These are phyloP conservation scores for Wallacemonas sp. DNA, from an alignment of 208 protist species.

Conservation along the genomic window DNA sequence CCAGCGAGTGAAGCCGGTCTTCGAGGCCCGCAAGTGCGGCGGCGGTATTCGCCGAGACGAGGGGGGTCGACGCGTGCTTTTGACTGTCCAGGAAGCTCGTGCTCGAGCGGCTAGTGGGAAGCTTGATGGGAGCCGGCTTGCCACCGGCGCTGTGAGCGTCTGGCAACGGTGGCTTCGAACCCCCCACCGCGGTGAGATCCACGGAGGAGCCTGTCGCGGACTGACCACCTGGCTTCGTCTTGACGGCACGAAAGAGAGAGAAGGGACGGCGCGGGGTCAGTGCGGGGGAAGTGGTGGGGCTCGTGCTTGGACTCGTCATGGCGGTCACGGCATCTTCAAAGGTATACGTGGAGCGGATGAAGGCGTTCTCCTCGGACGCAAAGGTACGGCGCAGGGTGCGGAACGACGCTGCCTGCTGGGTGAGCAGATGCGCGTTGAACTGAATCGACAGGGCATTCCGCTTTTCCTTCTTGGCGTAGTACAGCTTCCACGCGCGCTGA, in stretches of 20 bases:
- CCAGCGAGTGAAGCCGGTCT: slow-evolving; percentile 21
- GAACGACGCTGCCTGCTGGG: slow-evolving; percentile 44
- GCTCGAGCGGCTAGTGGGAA: background rate
- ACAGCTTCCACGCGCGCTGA: slow-evolving; percentile 67
- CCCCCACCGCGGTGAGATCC: background rate
- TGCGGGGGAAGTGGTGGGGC: slow-evolving; percentile 23
- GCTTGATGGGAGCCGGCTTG: background rate
- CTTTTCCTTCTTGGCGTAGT: slow-evolving; percentile 38
- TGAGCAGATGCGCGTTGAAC: slow-evolving; percentile 62
- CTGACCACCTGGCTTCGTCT: too few species aligned
- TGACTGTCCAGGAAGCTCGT: background rate
- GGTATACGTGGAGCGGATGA: slow-evolving; percentile 49
- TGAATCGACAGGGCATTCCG: slow-evolving; percentile 41
- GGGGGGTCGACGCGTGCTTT: background rate
- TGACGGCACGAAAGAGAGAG: slow-evolving; percentile 43
- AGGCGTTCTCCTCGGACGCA: slow-evolving; percentile 27
- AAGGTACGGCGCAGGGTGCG: slow-evolving; percentile 52
- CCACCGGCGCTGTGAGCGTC: background rate
- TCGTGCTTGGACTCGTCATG: slow-evolving; percentile 23
- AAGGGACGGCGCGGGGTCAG: slow-evolving; percentile 41
- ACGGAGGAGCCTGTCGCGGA: slow-evolving; percentile 10
- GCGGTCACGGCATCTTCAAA: slow-evolving; percentile 43
- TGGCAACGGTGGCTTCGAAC: background rate
- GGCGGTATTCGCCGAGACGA: background rate
- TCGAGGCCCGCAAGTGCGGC: slow-evolving; percentile 17